phyloP scores from a whole-genome alignment of 371 early-diverging fungal species.

The Rhizomucor pusillus region DNA sequence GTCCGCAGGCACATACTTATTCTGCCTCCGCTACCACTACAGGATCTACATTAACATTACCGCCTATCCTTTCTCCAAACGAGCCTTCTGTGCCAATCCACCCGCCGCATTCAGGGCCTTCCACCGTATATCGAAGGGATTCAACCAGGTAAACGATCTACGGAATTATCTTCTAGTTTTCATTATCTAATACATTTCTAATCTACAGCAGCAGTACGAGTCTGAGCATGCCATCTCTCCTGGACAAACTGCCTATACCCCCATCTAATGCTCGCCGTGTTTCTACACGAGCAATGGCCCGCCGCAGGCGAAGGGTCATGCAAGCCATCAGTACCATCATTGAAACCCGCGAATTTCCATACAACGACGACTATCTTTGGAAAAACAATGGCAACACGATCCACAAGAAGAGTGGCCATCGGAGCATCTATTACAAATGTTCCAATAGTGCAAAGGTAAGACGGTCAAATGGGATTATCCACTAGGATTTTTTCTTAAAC shows the following conservation, averaged over 20 bases:
- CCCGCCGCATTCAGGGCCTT: neutral
- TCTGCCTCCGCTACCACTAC: neutral
- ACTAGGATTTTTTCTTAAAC: neutral
- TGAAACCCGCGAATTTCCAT: conserved; percentile 50
- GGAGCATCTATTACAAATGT: conserved; percentile 60
- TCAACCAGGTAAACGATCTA: neutral
- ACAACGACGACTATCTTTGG: conserved; percentile 53
- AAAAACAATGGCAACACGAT: conserved; percentile 63
- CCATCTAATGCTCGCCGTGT: conserved; percentile 7
- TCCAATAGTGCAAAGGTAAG: conserved; percentile 42
- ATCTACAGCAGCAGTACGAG: neutral
- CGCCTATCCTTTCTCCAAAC: neutral
- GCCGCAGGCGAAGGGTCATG: conserved; percentile 58
- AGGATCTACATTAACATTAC: neutral
- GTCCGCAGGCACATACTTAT: neutral
- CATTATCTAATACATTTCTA: neutral
- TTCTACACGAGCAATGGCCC: neutral
- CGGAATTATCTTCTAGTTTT: neutral
- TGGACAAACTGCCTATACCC: conserved; percentile 13
- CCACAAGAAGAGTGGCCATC: conserved; percentile 55
- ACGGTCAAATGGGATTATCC: neutral
- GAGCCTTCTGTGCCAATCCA: neutral
- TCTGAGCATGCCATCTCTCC: neutral
- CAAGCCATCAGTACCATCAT: conserved; percentile 58
- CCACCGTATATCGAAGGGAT: neutral